phyloP scores from a whole-genome alignment of 257 asterid genomes.

The Solanum verrucosum region DNA sequence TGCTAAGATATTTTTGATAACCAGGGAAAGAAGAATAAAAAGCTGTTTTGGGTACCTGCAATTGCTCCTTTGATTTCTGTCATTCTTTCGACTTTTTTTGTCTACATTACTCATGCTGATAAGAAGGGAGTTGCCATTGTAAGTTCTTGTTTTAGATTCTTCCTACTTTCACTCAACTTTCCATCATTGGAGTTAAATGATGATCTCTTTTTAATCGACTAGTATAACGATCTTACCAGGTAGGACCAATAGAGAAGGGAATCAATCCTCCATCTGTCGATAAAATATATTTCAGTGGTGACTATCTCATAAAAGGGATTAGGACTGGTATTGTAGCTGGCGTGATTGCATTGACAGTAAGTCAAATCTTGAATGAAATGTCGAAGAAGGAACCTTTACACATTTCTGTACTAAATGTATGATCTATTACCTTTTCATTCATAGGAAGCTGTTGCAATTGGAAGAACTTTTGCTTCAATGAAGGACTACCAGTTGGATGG shows the following conservation, averaged over 20 bases:
- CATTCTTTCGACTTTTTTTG: slow-evolving; percentile 59
- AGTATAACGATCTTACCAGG: slow-evolving; percentile 24
- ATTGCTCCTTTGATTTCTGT: slow-evolving; percentile 77
- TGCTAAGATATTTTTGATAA: not conserved
- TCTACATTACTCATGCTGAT: slow-evolving; percentile 65
- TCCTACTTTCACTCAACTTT: not conserved
- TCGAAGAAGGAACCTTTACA: not conserved
- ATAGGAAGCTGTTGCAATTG: slow-evolving; percentile 94
- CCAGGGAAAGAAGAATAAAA: slow-evolving; percentile 76
- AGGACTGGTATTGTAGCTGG: slow-evolving; percentile 80
- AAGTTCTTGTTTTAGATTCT: slow-evolving; percentile 12
- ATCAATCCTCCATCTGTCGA: slow-evolving; percentile 60
- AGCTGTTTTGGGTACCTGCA: slow-evolving; percentile 71
- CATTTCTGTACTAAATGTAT: not conserved
- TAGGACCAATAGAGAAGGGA: slow-evolving; percentile 63
- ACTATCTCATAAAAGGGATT: slow-evolving; percentile 55
- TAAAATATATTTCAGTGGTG: slow-evolving; percentile 53
- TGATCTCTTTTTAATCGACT: not conserved
- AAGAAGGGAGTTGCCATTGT: slow-evolving; percentile 70
- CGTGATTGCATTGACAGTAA: slow-evolving; percentile 74
- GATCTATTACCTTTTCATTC: not conserved
- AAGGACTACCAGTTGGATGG: slow-evolving; percentile 91
- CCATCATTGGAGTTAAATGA: not conserved
- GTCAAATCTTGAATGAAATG: not conserved
- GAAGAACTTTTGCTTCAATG: slow-evolving; percentile 88